Evolutionary conservation across 805 yeast genomes (phyloP).

Genomic region (Saccharomycopsis guyanensis): DNA sequence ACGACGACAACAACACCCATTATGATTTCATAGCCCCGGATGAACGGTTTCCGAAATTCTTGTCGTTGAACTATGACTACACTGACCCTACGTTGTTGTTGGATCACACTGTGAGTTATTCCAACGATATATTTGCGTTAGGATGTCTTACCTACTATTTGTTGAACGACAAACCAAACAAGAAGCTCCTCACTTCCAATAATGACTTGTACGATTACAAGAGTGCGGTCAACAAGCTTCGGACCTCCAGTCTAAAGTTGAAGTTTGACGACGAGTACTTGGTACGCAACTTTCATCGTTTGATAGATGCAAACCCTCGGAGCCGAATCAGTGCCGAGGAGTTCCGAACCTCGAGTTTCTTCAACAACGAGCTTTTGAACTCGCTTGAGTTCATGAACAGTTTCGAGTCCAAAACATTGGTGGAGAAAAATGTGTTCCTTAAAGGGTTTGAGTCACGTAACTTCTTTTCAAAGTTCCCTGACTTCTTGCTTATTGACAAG

Average conservation of each 20-base stretch:
- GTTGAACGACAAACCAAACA: constrained; percentile 36
- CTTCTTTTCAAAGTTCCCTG: constrained; percentile 52
- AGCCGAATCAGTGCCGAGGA: constrained; percentile 56
- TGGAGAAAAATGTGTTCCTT: constrained; percentile 63
- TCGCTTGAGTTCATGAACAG: constrained; percentile 79
- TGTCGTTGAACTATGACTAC: constrained; percentile 64
- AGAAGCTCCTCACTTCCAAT: constrained; percentile 37
- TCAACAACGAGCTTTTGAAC: constrained; percentile 76
- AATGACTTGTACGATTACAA: constrained; percentile 56
- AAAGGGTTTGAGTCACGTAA: constrained; percentile 45
- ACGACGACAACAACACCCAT: constrained; percentile 43
- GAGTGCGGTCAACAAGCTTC: constrained; percentile 44
- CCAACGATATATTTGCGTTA: constrained; percentile 77
- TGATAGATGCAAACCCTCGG: constrained; percentile 50
- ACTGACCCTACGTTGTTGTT: constrained; percentile 79
- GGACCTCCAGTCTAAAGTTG: constrained; percentile 35
- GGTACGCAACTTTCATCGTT: constrained; percentile 38
- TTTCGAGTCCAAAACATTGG: constrained; percentile 60
- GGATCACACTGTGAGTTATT: constrained; percentile 53
- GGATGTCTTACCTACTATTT: constrained; percentile 70
- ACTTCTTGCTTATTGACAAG: constrained; percentile 52
- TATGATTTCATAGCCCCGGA: constrained; percentile 63
- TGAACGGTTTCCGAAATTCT: constrained; percentile 66
- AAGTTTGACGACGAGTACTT: constrained; percentile 47
- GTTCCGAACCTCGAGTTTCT: constrained; percentile 63